Base-by-base conservation (phyloP, 2,329 filamentous ascomycete genomes). In the Chalaropsis thielavioides region DNA sequence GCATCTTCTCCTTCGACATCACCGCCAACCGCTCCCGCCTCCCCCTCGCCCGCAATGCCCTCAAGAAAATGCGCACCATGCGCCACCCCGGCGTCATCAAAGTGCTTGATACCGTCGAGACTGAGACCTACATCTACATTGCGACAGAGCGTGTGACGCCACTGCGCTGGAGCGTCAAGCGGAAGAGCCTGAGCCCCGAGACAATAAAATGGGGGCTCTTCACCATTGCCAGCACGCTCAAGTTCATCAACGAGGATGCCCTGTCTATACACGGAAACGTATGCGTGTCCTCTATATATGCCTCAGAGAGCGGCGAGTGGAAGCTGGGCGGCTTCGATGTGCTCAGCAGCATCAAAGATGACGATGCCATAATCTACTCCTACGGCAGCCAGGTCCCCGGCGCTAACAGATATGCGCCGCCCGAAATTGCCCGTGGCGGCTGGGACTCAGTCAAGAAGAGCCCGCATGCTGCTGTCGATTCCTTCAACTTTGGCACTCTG, bases 181-280 rank as follows among this genome's bases (percentile, higher is more conserved):
- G 92, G 70, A 92, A 90, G 77, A 94, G 89, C 72, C 75, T 97
- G 68, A 91, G 85, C 67, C 86, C 90, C 49, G 94, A 97, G 77
- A 97, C 92, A 1, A 84, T 94, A 60, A 99, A 96, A 83, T 99
- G 94, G 94, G 94, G 94, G 0, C 76, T 99, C 49, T 89, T 90
- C 74, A 89, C 85, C 70, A 79, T 97, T 68, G 91, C 94, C 69
- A 88, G 91, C 73, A 97, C 94, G 0, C 76, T 97, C 69, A 96
- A 94, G 71, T 99, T 99, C 72, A 90, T 99, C 74, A 99, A 99
- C 72, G 86, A 89, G 60, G 94, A 99, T 69, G 94, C 92, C 2
- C 81, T 87, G 1, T 96, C 92, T 0, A 88, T 99, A 62, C 94
- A 99, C 71, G 94, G 92, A 61, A 90, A 84, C 71, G 79, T 99